Evolutionary conservation across 257 asterid genomes (phyloP), one percentile per base, ranked within the genome.

Genomic region (Capsicum baccatum): DNA sequence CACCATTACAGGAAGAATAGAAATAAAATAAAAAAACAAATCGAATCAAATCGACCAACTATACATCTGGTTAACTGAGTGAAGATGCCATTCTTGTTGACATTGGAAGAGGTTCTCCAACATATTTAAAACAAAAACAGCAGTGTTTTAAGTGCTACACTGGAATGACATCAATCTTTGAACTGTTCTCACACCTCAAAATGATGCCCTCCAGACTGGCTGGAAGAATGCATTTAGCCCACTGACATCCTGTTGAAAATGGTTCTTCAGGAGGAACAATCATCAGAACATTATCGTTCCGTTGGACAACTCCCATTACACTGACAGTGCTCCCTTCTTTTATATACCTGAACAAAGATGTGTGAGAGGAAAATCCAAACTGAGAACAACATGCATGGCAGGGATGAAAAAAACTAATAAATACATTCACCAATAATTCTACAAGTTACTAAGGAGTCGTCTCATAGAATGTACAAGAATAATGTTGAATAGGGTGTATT

Each of bases 281-380:
- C 99, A 91, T 94, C 6, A 95, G 89, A 88, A 91, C 94, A 79
- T 90, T 95, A 71, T 91, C 99, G 47, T 94, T 92, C 79, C 97
- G 91, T 85, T 91, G 98, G 21, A 95, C 96, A 5, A 93, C 96
- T 26, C 99, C 97, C 96, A 94, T 95, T 17, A 95, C 96, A 62
- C 96, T 93, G 14, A 95, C 97, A 0, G 93, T 90, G 88, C 95
- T 94, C 69, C 99, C 99, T 88, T 95, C 99, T 89, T 92, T 95
- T 10, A 95, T 91, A 70, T 93, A 93, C 94, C 98, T 95, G 85
- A 42, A 57, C 64, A 79, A 39, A 58, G 3, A 69, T 39, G 33
- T 4, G 21, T 17, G 33, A 68, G 76, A 39, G 14, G 37, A 68
- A 48, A 58, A 15, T 54, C 37, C 21, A 7, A 37, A 58, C 9